Base-by-base conservation (phyloP, 768 basidiomycete species). In the Leccinum variicolor region DNA sequence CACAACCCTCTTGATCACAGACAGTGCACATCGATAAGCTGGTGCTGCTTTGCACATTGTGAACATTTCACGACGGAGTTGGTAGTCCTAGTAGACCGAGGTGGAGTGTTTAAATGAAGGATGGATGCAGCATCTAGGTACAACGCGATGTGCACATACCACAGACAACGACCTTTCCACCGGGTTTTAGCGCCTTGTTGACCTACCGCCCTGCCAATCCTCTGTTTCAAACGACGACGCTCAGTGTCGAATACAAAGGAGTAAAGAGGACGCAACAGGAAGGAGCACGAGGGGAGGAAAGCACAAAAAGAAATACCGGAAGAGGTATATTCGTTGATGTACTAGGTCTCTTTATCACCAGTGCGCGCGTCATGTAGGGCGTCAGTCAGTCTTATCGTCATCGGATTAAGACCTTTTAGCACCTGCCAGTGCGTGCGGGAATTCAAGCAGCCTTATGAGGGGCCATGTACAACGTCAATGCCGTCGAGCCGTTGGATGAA, bases 11-110 rank as follows among this genome's bases (percentile, higher is more conserved):
- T 11, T 50, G 48, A 55, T 50, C 28, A 53, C 23, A 36, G 49
- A 56, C n/a, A 23, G 25, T 17, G 68, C 79, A 43, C 48, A 90
- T 91, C 92, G 39, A 90, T 76, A 39, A 94, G 74, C 60, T 85
- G 83, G 36, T 86, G 84, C 63, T 90, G 87, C 64, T 62, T 90
- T 83, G 17, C 83, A 81, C 87, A 94, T 93, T 10, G 86, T 88
- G 66, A 94, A 79, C 26, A 11, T 31, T 75, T 78, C 39, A 90
- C 79, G 51, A 77, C 73, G 0, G 84, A 82, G 23, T 17, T 48
- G 25, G 47, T 17, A 48, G 46, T 25, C 25, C 46, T 47, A 17
- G 17, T 47, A 17, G 17, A 10, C 47, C 4, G 57, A 60, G 15
- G 59, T 58, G 50, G 53, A 58, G 11, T 9, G 8, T 19, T 29